Percentiles rank a stretch among this genome's conserved stretches.
These are phyloP conservation scores for Trichoderma citrinoviride DNA, from an alignment of 2,329 filamentous ascomycete species.

Conservation along the genomic window DNA sequence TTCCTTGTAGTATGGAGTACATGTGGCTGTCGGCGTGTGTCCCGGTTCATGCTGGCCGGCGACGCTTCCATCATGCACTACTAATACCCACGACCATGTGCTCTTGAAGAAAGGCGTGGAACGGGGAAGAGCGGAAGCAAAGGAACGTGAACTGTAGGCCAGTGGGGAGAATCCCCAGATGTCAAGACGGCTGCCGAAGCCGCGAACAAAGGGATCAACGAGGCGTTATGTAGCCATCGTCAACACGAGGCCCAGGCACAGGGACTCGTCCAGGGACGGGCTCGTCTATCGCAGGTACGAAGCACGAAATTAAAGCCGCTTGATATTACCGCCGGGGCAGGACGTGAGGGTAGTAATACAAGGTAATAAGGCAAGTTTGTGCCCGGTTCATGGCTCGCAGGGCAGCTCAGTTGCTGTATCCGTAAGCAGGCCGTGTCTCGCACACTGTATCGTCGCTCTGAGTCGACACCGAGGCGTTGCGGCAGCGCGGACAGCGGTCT, in stretches of 20 bases:
- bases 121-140: not conserved
- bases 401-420: not conserved
- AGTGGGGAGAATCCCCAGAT: not conserved
- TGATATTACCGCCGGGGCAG: not conserved
- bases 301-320: not conserved
- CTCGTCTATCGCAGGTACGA: not conserved
- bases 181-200: not conserved
- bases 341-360: not conserved
- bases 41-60: not conserved
- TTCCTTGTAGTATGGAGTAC: no score
- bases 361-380: no score
- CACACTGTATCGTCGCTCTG: not conserved
- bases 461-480: constrained; percentile 11
- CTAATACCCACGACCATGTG: not conserved
- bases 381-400: no score
- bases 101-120: not conserved
- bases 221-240: not conserved
- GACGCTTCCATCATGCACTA: not conserved
- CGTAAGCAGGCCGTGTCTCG: not conserved
- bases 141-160: no score
- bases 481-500: constrained; percentile 16
- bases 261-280: not conserved
- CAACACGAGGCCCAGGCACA: not conserved
- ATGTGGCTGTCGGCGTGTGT: not conserved
- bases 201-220: not conserved